These are phyloP conservation scores for Plasmodium knowlesi DNA, from an alignment of 169 alveolate genomes.

Conservation along the genomic window DNA sequence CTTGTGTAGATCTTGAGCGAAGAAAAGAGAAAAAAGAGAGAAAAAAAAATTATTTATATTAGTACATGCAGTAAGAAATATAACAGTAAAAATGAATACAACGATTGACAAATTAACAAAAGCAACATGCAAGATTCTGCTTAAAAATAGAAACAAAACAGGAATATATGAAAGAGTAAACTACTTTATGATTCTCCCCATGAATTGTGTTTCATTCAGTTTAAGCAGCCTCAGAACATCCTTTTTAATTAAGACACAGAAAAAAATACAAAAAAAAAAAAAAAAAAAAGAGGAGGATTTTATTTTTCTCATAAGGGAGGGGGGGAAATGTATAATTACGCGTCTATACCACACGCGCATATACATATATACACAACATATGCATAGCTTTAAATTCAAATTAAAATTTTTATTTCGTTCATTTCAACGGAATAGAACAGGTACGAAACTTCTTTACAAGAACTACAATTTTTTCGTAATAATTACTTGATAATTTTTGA, in stretches of 20 bases:
- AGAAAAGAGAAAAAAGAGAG: slow-evolving; percentile 3
- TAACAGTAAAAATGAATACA: not conserved
- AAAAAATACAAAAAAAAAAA: slow-evolving; percentile 33
- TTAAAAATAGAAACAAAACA: not conserved
- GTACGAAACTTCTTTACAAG: not conserved
- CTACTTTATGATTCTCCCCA: slow-evolving; percentile 73
- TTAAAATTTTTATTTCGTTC: not conserved
- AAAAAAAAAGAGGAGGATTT: not conserved
- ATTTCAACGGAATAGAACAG: slow-evolving; percentile 2
- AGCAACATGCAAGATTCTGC: not conserved
- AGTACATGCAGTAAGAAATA: not conserved
- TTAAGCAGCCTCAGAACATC: slow-evolving; percentile 71
- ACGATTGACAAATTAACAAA: not conserved
- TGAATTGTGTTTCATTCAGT: slow-evolving; percentile 69
- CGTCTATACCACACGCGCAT: not conserved
- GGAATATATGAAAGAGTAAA: not conserved
- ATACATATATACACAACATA: not conserved
- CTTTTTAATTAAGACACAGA: slow-evolving; percentile 21
- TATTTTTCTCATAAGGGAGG: not conserved
- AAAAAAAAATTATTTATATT: not conserved
- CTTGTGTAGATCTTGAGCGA: slow-evolving; percentile 65
- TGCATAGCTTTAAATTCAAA: not conserved
- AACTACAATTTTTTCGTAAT: slow-evolving; percentile 6
- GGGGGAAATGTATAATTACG: not conserved
- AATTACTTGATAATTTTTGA: slow-evolving; percentile 73